Evolutionary conservation across 1,284 basidiomycete genomes (phyloP).

Genomic region (Pyrrhoderma noxium): DNA sequence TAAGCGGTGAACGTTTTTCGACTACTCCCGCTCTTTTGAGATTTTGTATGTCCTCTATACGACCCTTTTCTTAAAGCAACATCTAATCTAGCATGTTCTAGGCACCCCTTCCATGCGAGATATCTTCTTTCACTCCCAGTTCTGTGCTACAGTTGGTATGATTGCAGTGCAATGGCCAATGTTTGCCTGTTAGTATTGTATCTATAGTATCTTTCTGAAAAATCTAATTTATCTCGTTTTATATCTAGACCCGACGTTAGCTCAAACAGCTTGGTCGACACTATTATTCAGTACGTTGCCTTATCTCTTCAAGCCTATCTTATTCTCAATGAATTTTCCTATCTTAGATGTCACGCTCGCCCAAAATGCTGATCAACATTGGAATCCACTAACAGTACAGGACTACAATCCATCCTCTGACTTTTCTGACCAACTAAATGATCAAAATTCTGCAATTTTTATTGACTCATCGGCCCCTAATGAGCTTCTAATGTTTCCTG

Average conservation of each 20-base stretch:
- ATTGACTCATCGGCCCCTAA: slow-evolving; percentile 66
- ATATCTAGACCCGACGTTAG: slow-evolving; percentile 70
- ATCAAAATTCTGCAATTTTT: slow-evolving; percentile 69
- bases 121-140: slow-evolving; percentile 89
- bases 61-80: slow-evolving; percentile 19
- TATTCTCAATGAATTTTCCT: slow-evolving; percentile 12
- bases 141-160: slow-evolving; percentile 82
- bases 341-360: slow-evolving; percentile 67
- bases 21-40: slow-evolving; percentile 81
- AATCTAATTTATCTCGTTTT: slow-evolving; percentile 15
- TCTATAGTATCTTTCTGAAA: slow-evolving; percentile 16
- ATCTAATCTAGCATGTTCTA: slow-evolving; percentile 27
- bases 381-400: slow-evolving; percentile 58
- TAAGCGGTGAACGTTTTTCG: slow-evolving; percentile 85
- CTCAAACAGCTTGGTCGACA: slow-evolving; percentile 82
- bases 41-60: slow-evolving; percentile 55
- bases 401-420: slow-evolving; percentile 54
- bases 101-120: slow-evolving; percentile 92
- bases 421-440: slow-evolving; percentile 66
- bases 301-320: slow-evolving; percentile 3
- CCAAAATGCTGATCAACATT: slow-evolving; percentile 45
- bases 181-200: slow-evolving; percentile 76
- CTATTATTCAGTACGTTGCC: slow-evolving; percentile 69
- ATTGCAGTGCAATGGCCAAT: slow-evolving; percentile 91
- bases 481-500: slow-evolving; percentile 63